phyloP scores from a whole-genome alignment of 805 yeast species.

The Candida taoyuanica region DNA sequence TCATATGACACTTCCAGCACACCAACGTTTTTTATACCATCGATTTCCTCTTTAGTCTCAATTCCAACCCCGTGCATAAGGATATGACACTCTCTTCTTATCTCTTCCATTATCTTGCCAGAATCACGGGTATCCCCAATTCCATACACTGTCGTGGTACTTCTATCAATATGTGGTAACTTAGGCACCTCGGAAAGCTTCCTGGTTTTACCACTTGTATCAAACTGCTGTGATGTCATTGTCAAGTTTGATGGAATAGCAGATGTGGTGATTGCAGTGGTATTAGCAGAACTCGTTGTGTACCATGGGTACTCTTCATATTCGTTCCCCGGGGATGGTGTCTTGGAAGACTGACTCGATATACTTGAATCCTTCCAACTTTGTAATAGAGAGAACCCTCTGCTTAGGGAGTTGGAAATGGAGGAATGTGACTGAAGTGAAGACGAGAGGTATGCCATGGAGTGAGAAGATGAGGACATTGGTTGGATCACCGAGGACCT shows the following conservation, averaged over 20 bases:
- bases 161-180: slow-evolving; percentile 26
- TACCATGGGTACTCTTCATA: slow-evolving; percentile 39
- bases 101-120: too few species aligned
- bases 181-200: slow-evolving; percentile 21
- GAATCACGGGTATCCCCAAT: too few species aligned
- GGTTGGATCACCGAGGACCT: slow-evolving; percentile 32
- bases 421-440: slow-evolving; percentile 31
- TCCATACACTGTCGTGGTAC: slow-evolving; percentile 11
- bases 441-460: slow-evolving; percentile 35
- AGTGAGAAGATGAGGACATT: slow-evolving; percentile 31
- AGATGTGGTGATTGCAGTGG: slow-evolving; percentile 1
- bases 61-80: background rate
- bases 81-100: background rate
- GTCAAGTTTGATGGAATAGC: background rate
- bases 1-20: slow-evolving; percentile 26
- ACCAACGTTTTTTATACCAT: slow-evolving; percentile 25
- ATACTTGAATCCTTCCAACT: slow-evolving; percentile 29
- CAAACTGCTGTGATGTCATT: slow-evolving; percentile 18
- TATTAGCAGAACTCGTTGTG: background rate
- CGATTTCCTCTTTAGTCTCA: slow-evolving; percentile 9
- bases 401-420: slow-evolving; percentile 31
- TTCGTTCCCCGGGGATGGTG: slow-evolving; percentile 34
- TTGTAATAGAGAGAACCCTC: slow-evolving; percentile 22
- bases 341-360: slow-evolving; percentile 17
- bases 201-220: too few species aligned